These are phyloP conservation scores for Phytophthora cryptogea DNA, from an alignment of 352 stramenopile species.

Conservation along the genomic window DNA sequence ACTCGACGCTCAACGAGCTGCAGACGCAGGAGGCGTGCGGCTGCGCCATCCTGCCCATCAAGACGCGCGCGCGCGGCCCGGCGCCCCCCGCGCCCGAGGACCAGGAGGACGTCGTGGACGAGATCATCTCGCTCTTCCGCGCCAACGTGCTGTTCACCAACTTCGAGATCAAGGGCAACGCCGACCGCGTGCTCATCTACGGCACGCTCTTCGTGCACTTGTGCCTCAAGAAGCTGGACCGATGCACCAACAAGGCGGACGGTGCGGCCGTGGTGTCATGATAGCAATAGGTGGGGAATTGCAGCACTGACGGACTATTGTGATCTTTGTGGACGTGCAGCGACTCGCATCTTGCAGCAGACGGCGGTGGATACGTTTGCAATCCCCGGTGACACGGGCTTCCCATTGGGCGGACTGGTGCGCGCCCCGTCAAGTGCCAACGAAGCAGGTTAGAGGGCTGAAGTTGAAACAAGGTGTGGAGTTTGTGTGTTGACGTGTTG, in stretches of 20 bases:
- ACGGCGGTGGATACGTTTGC: conserved; percentile 84
- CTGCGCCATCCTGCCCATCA: conserved; percentile 90
- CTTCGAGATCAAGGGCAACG: conserved; percentile 92
- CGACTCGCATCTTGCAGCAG: conserved; percentile 77
- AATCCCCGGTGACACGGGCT: conserved; percentile 86
- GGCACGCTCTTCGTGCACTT: conserved; percentile 93
- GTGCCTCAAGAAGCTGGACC: conserved; percentile 91
- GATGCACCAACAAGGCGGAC: conserved; percentile 75
- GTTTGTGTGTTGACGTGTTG: conserved; percentile 4
- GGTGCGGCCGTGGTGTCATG: conserved; percentile 29
- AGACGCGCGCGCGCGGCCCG: conserved; percentile 85
- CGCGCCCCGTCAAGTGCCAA: conserved; percentile 68
- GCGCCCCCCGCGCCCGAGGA: conserved; percentile 79
- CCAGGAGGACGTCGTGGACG: conserved; percentile 93
- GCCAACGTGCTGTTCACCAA: conserved; percentile 95
- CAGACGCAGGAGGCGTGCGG: conserved; percentile 78
- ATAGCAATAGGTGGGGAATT: background rate
- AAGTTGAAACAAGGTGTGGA: background rate
- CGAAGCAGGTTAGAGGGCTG: conserved; percentile 60
- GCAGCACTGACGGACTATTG: background rate
- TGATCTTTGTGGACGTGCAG: conserved; percentile 28
- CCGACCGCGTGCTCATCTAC: conserved; percentile 94
- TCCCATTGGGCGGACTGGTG: conserved; percentile 83
- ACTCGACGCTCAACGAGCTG: conserved; percentile 87
- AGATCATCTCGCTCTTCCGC: conserved; percentile 93